Percentiles rank a stretch among this genome's conserved stretches.
phyloP scores from a whole-genome alignment of 2,329 filamentous ascomycete species.

The Setomelanomma holmii region DNA sequence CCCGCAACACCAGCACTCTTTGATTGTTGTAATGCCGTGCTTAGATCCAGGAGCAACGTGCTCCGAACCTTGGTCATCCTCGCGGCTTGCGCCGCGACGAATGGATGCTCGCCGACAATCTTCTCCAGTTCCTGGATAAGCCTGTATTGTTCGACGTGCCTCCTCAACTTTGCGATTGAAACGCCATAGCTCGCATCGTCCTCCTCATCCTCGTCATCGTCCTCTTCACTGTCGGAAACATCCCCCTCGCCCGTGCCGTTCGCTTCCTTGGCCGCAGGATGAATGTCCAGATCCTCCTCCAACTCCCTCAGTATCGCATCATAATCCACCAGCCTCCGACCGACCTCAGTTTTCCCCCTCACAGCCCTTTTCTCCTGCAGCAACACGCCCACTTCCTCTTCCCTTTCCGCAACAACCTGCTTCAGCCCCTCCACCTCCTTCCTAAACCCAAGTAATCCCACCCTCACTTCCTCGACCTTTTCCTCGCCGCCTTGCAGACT shows the following conservation, averaged over 20 bases:
- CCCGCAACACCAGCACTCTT: conserved; percentile 51
- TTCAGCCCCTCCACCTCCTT: conserved; percentile 81
- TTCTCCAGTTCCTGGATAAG: conserved; percentile 61
- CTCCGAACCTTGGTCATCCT: conserved; percentile 66
- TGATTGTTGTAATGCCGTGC: conserved; percentile 66
- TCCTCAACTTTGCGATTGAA: conserved; percentile 57
- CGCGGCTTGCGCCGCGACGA: conserved; percentile 64
- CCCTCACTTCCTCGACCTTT: conserved; percentile 85
- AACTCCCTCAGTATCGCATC: conserved; percentile 68
- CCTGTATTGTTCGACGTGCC: conserved; percentile 65
- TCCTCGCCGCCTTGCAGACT: conserved; percentile 89
- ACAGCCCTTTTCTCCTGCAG: conserved; percentile 76
- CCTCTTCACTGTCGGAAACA: conserved; percentile 28
- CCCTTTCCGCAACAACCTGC: conserved; percentile 68
- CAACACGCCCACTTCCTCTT: conserved; percentile 67
- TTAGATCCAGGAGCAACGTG: conserved; percentile 70
- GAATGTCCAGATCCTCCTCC: conserved; percentile 69
- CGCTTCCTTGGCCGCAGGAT: conserved; percentile 24
- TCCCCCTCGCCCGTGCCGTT: conserved; percentile 16
- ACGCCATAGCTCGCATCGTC: conserved; percentile 37
- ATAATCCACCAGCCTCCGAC: conserved; percentile 69
- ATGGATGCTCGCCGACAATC: conserved; percentile 67
- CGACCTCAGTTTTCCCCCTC: conserved; percentile 67
- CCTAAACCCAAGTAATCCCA: conserved; percentile 84
- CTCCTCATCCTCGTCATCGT: conserved; percentile 42